Conservation (phyloP, 352 stramenopile species). For the Globisporangium orthogonon region DNA sequence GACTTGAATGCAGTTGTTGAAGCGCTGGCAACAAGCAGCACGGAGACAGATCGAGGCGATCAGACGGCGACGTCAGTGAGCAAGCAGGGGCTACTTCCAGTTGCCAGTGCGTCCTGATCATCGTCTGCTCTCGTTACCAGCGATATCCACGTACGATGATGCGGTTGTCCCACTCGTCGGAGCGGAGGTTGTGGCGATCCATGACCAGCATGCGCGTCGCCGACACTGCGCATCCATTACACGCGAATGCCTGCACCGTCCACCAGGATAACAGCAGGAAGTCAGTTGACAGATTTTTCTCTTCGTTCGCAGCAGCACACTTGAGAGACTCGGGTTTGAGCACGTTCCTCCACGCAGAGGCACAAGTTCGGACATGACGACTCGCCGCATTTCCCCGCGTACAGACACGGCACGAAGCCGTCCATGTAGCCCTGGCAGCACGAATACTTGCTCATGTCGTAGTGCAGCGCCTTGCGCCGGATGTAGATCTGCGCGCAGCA, state of each 20-base stretch:
- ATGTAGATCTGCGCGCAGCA: constrained; percentile 90
- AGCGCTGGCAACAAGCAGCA: constrained; percentile 38
- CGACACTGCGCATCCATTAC: constrained; percentile 87
- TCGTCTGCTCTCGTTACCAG: not conserved
- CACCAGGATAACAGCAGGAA: not conserved
- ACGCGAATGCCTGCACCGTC: constrained; percentile 46
- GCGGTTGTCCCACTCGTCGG: constrained; percentile 92
- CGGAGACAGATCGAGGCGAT: not conserved
- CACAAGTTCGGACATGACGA: constrained; percentile 82
- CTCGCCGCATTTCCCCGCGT: constrained; percentile 84
- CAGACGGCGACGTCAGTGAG: not conserved
- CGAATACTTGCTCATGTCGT: constrained; percentile 90
- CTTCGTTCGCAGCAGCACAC: not conserved
- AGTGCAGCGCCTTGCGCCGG: constrained; percentile 87
- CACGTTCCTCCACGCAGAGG: constrained; percentile 83
- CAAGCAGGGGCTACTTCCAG: not conserved
- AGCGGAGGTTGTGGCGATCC: constrained; percentile 84
- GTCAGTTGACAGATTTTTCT: not conserved
- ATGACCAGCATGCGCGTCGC: constrained; percentile 89
- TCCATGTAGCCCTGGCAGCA: constrained; percentile 94
- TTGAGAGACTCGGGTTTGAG: too few species aligned
- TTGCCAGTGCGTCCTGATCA: not conserved
- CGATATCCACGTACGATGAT: constrained; percentile 71
- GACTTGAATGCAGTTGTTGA: constrained; percentile 91
- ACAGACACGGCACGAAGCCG: constrained; percentile 79